A percentile compares a stretch with the other conserved stretches of the same genome.
Evolutionary conservation across 2,329 filamentous ascomycete species (phyloP).

Genomic region (Neofusicoccum sp.): DNA sequence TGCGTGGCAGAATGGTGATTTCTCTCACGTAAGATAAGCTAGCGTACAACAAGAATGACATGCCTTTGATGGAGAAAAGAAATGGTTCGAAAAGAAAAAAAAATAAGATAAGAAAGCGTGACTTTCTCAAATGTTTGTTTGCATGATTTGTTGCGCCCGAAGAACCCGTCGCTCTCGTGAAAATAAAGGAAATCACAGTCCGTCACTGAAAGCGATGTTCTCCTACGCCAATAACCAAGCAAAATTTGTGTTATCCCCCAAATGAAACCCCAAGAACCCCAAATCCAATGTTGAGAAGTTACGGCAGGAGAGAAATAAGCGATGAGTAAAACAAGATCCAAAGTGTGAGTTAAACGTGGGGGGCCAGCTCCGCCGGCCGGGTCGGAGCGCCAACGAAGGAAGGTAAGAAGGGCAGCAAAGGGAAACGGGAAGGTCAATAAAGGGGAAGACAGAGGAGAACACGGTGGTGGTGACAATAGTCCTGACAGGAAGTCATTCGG

Average conservation of each 20-base stretch:
- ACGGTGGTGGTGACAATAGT: background rate
- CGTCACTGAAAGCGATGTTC: conserved; percentile 12
- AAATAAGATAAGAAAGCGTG: background rate
- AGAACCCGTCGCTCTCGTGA: conserved; percentile 7
- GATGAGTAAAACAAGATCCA: background rate
- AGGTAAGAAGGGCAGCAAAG: background rate
- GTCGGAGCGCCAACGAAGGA: background rate
- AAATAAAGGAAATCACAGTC: background rate
- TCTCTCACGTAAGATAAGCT: background rate
- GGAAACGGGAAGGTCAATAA: background rate
- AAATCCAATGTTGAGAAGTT: conserved; percentile 8
- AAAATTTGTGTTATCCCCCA: background rate
- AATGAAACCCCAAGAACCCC: background rate
- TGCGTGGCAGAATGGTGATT: background rate
- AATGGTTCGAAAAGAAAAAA: background rate
- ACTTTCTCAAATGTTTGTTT: background rate
- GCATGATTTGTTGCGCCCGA: conserved; percentile 8
- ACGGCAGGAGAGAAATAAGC: background rate
- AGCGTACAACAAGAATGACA: conserved; percentile 7
- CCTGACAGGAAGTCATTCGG: background rate
- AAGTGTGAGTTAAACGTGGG: background rate
- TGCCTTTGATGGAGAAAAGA: background rate
- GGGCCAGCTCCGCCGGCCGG: background rate
- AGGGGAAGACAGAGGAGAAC: background rate
- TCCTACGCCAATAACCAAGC: conserved; percentile 9